phyloP scores from a whole-genome alignment of 305 asterid genomes.

The Lippia alba region DNA sequence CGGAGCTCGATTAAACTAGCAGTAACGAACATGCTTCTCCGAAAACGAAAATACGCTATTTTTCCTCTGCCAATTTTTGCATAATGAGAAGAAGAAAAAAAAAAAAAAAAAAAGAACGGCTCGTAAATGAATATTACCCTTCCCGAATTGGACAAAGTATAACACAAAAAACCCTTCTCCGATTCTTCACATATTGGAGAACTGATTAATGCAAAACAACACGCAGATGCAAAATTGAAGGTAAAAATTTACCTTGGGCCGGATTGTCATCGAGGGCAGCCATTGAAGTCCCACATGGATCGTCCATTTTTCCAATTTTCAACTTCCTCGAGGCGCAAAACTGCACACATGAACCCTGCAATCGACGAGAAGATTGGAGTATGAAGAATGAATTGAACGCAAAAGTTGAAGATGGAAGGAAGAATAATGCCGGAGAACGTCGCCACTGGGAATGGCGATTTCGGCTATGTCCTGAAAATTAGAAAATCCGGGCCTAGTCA shows the following conservation, averaged over 20 bases:
- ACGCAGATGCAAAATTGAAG: not conserved
- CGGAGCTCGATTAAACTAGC: slow-evolving; percentile 14
- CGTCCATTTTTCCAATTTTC: slow-evolving; percentile 18
- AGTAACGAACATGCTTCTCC: not conserved
- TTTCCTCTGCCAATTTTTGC: slow-evolving; percentile 1
- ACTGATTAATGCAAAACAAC: not conserved
- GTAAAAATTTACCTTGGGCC: slow-evolving; percentile 28
- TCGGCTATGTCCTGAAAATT: not conserved
- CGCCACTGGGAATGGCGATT: not conserved
- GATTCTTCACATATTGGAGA: not conserved
- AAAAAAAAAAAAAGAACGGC: no score
- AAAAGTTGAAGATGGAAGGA: not conserved
- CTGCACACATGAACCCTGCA: not conserved
- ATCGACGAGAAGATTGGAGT: not conserved
- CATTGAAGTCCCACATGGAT: slow-evolving; percentile 19
- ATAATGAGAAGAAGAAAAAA: no score
- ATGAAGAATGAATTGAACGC: not conserved
- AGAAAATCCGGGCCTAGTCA: not conserved
- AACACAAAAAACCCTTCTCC: not conserved
- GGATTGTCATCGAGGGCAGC: slow-evolving; percentile 29
- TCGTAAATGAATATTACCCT: not conserved
- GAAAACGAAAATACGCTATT: no score
- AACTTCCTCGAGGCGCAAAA: not conserved
- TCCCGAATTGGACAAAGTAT: not conserved
- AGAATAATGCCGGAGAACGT: not conserved